These are phyloP conservation scores for Choiromyces venosus DNA, from an alignment of 495 filamentous ascomycete genomes.

Conservation along the genomic window DNA sequence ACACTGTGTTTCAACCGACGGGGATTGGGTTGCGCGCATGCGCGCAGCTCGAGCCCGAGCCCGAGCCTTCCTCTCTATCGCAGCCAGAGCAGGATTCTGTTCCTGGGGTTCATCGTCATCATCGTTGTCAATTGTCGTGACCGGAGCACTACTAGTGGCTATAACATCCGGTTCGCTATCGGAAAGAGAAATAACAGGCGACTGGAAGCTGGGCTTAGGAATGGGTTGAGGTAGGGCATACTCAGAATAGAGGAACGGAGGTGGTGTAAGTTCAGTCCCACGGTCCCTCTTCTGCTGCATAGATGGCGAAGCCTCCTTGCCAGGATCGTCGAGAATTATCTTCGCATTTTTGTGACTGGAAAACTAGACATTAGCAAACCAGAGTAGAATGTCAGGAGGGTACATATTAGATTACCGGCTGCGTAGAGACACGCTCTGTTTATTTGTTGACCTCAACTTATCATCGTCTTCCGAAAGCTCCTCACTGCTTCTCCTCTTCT, in stretches of 20 bases:
- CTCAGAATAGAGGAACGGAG: constrained; percentile 20
- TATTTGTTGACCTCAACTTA: constrained; percentile 1
- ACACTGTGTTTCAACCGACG: constrained; percentile 1
- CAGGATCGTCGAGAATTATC: constrained; percentile 24
- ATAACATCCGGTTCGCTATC: constrained; percentile 3
- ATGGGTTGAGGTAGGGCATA: background rate
- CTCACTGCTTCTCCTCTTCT: constrained; percentile 4
- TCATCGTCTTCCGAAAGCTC: constrained; percentile 21
- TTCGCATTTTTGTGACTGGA: constrained; percentile 17
- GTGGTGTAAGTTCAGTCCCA: constrained; percentile 25
- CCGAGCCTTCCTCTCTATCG: constrained; percentile 27
- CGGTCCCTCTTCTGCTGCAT: background rate
- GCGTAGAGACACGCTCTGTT: constrained; percentile 4
- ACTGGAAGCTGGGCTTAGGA: background rate
- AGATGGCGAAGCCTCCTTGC: background rate
- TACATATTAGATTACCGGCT: constrained; percentile 9
- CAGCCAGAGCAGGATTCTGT: constrained; percentile 11
- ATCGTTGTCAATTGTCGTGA: background rate
- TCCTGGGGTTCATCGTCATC: constrained; percentile 14
- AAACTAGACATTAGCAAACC: constrained; percentile 14
- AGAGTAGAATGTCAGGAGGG: background rate
- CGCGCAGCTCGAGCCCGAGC: constrained; percentile 16
- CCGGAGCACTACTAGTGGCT: background rate
- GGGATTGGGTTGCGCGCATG: constrained; percentile 4
- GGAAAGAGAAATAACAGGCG: constrained; percentile 2